A percentile compares a stretch with the other conserved stretches of the same genome.
phyloP scores from a whole-genome alignment of 306 rosid species.

The Citrullus mucosospermus region DNA sequence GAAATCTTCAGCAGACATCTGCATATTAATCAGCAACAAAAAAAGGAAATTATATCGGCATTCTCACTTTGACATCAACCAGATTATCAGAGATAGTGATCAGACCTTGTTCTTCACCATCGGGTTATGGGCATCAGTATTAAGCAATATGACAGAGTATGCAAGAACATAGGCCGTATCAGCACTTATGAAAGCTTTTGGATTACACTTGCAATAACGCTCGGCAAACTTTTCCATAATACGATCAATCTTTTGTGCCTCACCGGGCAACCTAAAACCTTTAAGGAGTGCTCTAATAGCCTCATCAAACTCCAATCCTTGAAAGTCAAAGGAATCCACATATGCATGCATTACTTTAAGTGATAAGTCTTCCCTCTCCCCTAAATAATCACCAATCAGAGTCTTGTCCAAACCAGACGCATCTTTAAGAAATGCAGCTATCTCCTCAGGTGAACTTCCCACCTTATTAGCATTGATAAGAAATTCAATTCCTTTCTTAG shows the following conservation, averaged over 20 bases:
- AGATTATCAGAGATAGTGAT: slow-evolving; percentile 2
- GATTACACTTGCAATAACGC: slow-evolving; percentile 89
- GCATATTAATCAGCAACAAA: slow-evolving; percentile 19
- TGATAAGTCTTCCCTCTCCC: slow-evolving; percentile 90
- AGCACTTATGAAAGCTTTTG: slow-evolving; percentile 86
- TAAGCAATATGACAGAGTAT: slow-evolving; percentile 92
- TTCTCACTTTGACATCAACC: slow-evolving; percentile 14
- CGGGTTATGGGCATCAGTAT: slow-evolving; percentile 94
- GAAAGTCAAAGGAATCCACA: slow-evolving; percentile 91
- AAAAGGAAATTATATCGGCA: not conserved
- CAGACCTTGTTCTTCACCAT: slow-evolving; percentile 93
- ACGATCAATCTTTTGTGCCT: slow-evolving; percentile 97
- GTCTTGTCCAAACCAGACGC: slow-evolving; percentile 93
- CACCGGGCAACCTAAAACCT: slow-evolving; percentile 97
- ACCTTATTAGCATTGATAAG: slow-evolving; percentile 94
- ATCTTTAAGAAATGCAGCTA: slow-evolving; percentile 88
- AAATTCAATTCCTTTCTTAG: slow-evolving; percentile 91
- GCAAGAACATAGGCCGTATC: slow-evolving; percentile 99
- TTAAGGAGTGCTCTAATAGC: slow-evolving; percentile 86
- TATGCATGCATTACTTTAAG: slow-evolving; percentile 96
- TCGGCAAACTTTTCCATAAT: slow-evolving; percentile 99
- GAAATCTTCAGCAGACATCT: slow-evolving; percentile 99
- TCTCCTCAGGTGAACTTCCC: slow-evolving; percentile 86
- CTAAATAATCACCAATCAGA: slow-evolving; percentile 89
- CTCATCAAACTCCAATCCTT: slow-evolving; percentile 88